These are phyloP conservation scores for Venturia pyrina DNA, from an alignment of 2,329 filamentous ascomycete species.

Conservation along the genomic window DNA sequence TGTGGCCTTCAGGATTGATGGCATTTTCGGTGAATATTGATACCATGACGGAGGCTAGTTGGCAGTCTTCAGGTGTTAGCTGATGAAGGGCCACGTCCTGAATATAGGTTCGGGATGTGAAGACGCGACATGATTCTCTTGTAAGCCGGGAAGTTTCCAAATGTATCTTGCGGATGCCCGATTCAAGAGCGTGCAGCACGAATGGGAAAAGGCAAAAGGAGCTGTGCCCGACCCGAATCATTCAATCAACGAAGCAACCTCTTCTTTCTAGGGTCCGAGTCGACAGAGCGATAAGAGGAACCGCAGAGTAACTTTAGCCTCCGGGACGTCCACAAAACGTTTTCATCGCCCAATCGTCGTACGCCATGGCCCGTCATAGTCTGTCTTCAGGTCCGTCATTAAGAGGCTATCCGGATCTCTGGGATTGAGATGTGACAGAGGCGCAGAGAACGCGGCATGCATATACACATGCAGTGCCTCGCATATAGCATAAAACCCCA, in stretches of 20 bases:
- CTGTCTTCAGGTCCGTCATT: not conserved
- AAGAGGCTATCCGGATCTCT: not conserved
- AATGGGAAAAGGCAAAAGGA: not conserved
- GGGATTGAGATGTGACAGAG: not conserved
- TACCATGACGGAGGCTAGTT: not conserved
- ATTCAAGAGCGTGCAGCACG: not conserved
- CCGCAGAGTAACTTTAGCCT: not conserved
- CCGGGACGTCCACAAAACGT: not conserved
- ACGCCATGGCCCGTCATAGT: not conserved
- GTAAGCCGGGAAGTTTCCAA: not conserved
- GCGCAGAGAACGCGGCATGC: not conserved
- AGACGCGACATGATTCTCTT: not conserved
- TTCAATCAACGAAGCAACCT: not conserved
- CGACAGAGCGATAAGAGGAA: not conserved
- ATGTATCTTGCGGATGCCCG: not conserved
- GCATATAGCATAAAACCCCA: not conserved
- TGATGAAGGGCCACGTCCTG: not conserved
- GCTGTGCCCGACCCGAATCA: not conserved
- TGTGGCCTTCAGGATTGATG: not conserved
- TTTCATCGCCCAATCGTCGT: not conserved
- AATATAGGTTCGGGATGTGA: not conserved
- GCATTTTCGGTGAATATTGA: not conserved
- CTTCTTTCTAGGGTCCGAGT: not conserved
- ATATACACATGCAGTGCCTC: not conserved
- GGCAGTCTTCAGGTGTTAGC: not conserved